phyloP scores from a whole-genome alignment of 371 early-diverging fungal genomes.

The Dichotomocladium elegans region DNA sequence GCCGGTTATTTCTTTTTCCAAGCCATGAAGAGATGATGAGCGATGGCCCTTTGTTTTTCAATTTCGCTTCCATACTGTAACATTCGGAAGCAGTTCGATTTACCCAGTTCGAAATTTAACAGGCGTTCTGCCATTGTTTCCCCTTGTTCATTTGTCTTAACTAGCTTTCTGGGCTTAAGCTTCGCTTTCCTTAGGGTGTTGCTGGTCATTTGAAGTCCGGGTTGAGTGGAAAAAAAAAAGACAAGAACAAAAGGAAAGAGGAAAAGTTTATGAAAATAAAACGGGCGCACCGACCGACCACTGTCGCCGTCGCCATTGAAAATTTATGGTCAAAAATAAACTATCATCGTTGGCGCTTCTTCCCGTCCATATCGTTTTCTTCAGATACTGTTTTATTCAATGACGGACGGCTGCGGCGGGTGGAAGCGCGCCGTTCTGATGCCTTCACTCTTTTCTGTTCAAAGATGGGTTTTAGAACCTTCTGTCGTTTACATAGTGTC shows the following conservation, averaged over 20 bases:
- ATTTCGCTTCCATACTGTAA: background rate
- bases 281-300: no score
- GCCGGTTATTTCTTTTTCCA: constrained; percentile 16
- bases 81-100: background rate
- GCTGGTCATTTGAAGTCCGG: background rate
- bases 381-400: no score
- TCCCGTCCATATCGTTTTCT: no score
- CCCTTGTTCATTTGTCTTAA: no score
- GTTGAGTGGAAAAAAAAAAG: background rate
- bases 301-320: no score
- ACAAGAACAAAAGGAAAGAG: background rate
- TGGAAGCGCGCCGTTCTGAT: no score
- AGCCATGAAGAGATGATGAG: background rate
- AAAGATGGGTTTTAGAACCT: no score
- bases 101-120: constrained; percentile 12
- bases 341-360: no score
- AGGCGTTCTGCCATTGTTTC: constrained; percentile 9
- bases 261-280: background rate
- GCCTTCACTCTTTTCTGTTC: no score
- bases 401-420: no score
- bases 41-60: background rate
- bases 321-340: no score
- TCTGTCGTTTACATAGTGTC: no score
- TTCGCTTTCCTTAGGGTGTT: background rate
- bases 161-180: background rate